Evolutionary conservation across 1,139 yeast species (phyloP), one percentile per base, ranked within the genome.

Genomic region (Nakaseomyces kungkrabaensis): DNA sequence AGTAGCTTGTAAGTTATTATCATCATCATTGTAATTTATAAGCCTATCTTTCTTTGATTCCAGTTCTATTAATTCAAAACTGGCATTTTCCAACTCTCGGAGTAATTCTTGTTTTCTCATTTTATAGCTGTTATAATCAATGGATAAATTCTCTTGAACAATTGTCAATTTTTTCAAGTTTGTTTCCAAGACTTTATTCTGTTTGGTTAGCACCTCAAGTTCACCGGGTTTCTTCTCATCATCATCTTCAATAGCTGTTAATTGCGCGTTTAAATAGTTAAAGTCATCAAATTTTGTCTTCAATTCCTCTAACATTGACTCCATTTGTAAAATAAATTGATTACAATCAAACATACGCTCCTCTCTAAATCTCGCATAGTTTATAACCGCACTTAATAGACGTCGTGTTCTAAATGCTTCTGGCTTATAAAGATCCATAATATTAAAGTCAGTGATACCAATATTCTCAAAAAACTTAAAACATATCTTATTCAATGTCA

Each of bases 331-430:
- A 40, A 83, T 77, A 43, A 82, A 70, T 29, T 75, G 76, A 51
- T 82, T 89, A 59, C 85, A 82, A 58, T 80, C 89, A 24, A 73
- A 75, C 63, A 85, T 77, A 50, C 85, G 81, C 56, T 82, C 86
- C 59, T 87, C 95, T 56, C 96, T 74, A 60, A 85, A 88, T 52
- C 94, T 70, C 1, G 95, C 95, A 71, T 79, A 89, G 62, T 89
- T 88, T 17, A 88, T 85, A 48, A 89, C 82, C 1, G 94, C 95
- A 63, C 96, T 86, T 32, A 89, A 67, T 22, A 86, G 74, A 46
- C 94, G 72, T 55, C 81, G 70, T 3, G 80, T 73, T 51, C 95
- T 71, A 46, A 66, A 68, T 0, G 86, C 74, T 26, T 88, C 96
- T 0, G 97, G 97, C 54, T 74, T 78, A 47, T 74, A 70, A 40